Evolutionary conservation across 78 protist genomes (phyloP).

Genomic region (Tieghemostelium lacteum): DNA sequence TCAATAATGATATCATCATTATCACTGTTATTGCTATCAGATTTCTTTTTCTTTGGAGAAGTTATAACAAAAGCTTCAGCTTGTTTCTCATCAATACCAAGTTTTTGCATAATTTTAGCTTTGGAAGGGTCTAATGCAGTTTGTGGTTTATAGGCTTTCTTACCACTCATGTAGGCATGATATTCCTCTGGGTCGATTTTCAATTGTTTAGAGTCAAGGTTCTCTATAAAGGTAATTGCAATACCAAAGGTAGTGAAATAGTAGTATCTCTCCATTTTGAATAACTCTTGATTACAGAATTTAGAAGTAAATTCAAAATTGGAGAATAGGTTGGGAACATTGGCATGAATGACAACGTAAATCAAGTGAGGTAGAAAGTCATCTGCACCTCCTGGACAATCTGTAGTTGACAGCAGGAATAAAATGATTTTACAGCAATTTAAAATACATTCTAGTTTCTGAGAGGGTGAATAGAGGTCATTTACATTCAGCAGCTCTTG

Average conservation of each 20-base stretch:
- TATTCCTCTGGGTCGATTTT: conserved; percentile 67
- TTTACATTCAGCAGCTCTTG: conserved; percentile 41
- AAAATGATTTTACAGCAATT: conserved; percentile 16
- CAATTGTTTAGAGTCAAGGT: conserved; percentile 56
- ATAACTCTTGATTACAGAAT: conserved; percentile 38
- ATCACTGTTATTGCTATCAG: not conserved
- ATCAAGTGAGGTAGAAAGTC: conserved; percentile 91
- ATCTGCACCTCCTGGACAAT: conserved; percentile 87
- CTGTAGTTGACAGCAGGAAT: conserved; percentile 46
- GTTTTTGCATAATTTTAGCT: conserved; percentile 68
- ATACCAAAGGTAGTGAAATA: conserved; percentile 81
- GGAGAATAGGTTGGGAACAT: conserved; percentile 81
- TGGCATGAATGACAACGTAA: conserved; percentile 86
- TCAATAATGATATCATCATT: too few relatives aligned
- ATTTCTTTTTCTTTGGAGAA: conserved; percentile 16
- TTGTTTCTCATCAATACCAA: conserved; percentile 40
- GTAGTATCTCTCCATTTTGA: conserved; percentile 75
- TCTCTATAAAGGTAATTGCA: conserved; percentile 79
- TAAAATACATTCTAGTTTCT: conserved; percentile 67
- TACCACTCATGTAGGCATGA: conserved; percentile 42
- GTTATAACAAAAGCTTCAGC: not conserved
- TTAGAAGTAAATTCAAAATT: conserved; percentile 79
- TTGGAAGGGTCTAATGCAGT: not conserved
- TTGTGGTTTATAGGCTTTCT: conserved; percentile 2
- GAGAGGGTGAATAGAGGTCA: conserved; percentile 68